Percentiles rank a stretch among this genome's conserved stretches.
These are phyloP conservation scores for Ophiocytium majus DNA, from an alignment of 352 stramenopile genomes.

Conservation along the genomic window DNA sequence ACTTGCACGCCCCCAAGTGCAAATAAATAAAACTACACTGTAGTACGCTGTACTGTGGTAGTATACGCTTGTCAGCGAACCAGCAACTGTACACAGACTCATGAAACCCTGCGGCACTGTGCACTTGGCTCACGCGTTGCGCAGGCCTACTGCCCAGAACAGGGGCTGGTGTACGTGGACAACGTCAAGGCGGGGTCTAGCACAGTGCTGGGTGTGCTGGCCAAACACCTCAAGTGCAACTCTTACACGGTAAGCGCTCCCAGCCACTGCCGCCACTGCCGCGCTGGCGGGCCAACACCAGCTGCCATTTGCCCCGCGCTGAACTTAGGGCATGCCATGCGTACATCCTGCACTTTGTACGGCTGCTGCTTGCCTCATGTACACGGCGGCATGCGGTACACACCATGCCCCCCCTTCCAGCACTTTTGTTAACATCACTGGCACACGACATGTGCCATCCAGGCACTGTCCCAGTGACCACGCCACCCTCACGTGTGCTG, in stretches of 20 bases:
- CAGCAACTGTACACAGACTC: no score
- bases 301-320: neutral
- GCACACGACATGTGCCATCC: neutral
- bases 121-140: no score
- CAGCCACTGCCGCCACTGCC: neutral
- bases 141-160: neutral
- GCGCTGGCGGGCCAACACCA: neutral
- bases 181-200: conserved; percentile 11
- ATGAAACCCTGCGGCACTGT: no score
- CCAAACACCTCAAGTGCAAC: neutral
- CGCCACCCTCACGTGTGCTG: no score
- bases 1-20: no score
- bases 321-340: neutral
- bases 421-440: neutral
- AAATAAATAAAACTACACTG: no score
- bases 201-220: neutral
- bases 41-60: no score
- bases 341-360: no score
- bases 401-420: neutral
- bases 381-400: no score
- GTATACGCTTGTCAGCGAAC: no score
- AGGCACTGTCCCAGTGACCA: no score
- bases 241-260: neutral
- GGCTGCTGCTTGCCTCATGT: neutral
- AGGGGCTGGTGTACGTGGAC: conserved; percentile 13